Evolutionary conservation across 2,329 filamentous ascomycete species (phyloP).

Genomic region (Trichoderma brevicompactum): DNA sequence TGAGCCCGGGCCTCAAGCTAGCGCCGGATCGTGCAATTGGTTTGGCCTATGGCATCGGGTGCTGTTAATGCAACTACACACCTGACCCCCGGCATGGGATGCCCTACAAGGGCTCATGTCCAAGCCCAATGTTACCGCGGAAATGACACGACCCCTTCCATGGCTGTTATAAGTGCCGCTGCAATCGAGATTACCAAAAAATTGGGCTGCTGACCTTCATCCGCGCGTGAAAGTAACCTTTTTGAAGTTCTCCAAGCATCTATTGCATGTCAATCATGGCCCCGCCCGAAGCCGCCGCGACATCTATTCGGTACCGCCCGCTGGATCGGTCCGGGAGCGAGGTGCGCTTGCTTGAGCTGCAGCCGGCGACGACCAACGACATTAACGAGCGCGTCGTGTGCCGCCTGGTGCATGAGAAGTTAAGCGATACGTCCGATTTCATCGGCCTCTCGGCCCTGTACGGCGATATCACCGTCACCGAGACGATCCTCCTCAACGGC

Average conservation of each 20-base stretch:
- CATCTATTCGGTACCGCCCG: conserved; percentile 30
- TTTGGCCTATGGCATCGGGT: conserved; percentile 6
- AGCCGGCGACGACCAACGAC: conserved; percentile 35
- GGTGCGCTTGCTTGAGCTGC: conserved; percentile 43
- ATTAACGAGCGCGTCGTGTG: conserved; percentile 41
- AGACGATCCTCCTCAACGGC: conserved; percentile 39
- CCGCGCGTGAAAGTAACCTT: conserved; percentile 19
- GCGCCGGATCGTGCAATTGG: conserved; percentile 12
- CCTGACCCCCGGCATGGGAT: conserved; percentile 21
- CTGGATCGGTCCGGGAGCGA: conserved; percentile 37
- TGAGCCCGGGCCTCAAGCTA: conserved; percentile 3
- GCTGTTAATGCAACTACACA: conserved; percentile 2
- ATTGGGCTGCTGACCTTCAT: conserved; percentile 22
- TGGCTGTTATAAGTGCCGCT: conserved; percentile 23
- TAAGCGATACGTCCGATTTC: conserved; percentile 37
- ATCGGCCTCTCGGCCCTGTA: conserved; percentile 41
- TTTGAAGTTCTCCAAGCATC: conserved; percentile 11
- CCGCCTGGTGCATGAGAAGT: conserved; percentile 40
- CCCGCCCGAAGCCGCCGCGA: conserved; percentile 22
- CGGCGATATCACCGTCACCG: conserved; percentile 38
- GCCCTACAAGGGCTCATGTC: conserved; percentile 13
- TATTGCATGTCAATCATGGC: conserved; percentile 28
- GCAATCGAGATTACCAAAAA: conserved; percentile 26
- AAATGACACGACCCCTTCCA: conserved; percentile 27
- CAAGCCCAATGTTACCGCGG: conserved; percentile 25